A percentile compares a stretch with the other conserved stretches of the same genome.
These are phyloP conservation scores for Elongisporangium anandrum DNA, from an alignment of 352 stramenopile genomes.

Conservation along the genomic window DNA sequence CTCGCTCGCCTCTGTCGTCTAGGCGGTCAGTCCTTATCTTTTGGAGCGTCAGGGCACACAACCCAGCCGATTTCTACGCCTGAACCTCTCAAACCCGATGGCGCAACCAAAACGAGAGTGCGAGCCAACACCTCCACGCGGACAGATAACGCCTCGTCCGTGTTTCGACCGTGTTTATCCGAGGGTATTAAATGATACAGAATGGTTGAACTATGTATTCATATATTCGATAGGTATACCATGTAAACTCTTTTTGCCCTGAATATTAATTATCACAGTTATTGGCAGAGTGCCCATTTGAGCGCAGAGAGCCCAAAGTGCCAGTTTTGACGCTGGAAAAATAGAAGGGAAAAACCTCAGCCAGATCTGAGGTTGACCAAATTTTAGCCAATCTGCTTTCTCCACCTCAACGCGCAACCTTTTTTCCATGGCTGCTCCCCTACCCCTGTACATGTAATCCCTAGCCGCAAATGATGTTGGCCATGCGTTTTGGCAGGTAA, in stretches of 20 bases:
- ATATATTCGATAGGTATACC: not conserved
- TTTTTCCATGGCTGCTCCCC: not conserved
- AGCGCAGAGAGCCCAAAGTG: not conserved
- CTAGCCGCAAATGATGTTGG: not conserved
- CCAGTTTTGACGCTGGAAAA: not conserved
- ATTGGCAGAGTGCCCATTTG: not conserved
- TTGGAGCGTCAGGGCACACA: not conserved
- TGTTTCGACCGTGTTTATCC: not conserved
- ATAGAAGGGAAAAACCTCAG: not conserved
- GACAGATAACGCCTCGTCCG: not conserved
- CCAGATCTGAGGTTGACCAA: not conserved
- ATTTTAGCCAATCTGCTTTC: not conserved
- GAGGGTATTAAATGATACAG: not conserved
- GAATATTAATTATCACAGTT: not conserved
- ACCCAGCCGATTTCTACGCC: not conserved
- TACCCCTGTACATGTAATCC: not conserved
- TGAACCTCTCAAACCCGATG: not conserved
- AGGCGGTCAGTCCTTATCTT: not conserved
- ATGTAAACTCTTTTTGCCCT: not conserved
- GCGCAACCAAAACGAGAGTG: not conserved
- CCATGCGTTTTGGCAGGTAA: not conserved
- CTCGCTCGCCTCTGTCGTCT: not conserved
- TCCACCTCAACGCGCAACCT: not conserved
- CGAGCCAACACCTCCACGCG: not conserved
- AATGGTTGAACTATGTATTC: not conserved